Base-by-base conservation (phyloP, 192 early-diverging fungal species). In the Entomortierella beljakovae region DNA sequence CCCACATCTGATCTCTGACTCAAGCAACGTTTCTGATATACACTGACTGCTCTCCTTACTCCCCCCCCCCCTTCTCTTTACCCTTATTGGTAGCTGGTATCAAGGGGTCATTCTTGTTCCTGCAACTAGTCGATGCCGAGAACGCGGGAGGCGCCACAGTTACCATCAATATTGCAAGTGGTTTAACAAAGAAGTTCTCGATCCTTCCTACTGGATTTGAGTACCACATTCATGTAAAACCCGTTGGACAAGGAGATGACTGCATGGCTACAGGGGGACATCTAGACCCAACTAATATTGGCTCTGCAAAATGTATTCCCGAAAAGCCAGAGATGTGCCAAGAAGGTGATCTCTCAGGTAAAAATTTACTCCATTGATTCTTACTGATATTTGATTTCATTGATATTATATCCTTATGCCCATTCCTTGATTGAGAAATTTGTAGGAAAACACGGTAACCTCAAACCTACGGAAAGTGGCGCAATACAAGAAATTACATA, bases 321-420 rank as follows among this genome's bases (percentile, higher is more conserved):
- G 15, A 10, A 6, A 57, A 2, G 16, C 52, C 65, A 32, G 64
- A 76, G 0, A 63, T 42, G 32, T 76, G 73, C 16, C 65, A 76
- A 25, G 65, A 68, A 23, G 73, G 73, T 1, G 73, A 76, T 62
- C 73, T 76, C 16, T 76, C 73, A 31, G 73, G 73, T 76, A 76
- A 15, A 46, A 20, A 46, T n/a, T n/a, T n/a, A n/a, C n/a, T 11
- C 16, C 6, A 18, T 0, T 1, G 1, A 38, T 37, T 40, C 3
- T 2, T 42, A 34, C 26, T 53, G 35, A 10, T 51, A 0, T 31
- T 28, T 37, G 35, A 23, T 25, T 23, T 10, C 22, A 33, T 16
- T 33, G 23, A 29, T 20, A 15, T 7, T 48, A 28, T 35, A 34
- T 50, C 34, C 26, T 10, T 1, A 37, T 1, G n/a, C n/a, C n/a